These are phyloP conservation scores for Rhizopus sp. DNA, from an alignment of 371 early-diverging fungal species.

Conservation along the genomic window DNA sequence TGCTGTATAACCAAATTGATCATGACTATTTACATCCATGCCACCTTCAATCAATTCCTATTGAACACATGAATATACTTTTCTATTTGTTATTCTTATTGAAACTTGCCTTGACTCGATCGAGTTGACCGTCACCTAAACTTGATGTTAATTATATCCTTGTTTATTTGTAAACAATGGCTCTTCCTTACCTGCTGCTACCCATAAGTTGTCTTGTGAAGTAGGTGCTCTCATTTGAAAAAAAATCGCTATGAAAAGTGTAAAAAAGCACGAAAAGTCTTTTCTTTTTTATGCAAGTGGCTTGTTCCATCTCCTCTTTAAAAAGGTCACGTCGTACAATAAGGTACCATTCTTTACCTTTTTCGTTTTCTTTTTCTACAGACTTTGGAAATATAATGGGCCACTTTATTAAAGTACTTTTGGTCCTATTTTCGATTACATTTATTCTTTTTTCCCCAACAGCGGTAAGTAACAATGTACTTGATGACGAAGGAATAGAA, in stretches of 20 bases:
- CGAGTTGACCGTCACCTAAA: constrained; percentile 48
- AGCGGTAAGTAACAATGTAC: too few relatives aligned
- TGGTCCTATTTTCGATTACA: too few relatives aligned
- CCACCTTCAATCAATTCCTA: constrained; percentile 52
- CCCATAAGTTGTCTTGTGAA: constrained; percentile 46
- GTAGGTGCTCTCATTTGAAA: constrained; percentile 22
- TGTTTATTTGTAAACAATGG: neutral
- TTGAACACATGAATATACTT: neutral
- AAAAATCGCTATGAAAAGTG: neutral
- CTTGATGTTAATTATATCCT: neutral
- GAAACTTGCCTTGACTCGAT: constrained; percentile 43
- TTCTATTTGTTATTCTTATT: neutral
- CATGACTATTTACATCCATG: constrained; percentile 59
- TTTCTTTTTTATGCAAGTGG: constrained; percentile 6
- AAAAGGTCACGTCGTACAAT: neutral
- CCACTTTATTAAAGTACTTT: too few relatives aligned
- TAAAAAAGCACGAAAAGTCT: neutral
- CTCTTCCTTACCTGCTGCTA: constrained; percentile 43
- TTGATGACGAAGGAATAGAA: too few relatives aligned
- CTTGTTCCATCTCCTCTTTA: constrained; percentile 6
- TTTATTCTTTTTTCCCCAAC: too few relatives aligned
- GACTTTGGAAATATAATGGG: too few relatives aligned
- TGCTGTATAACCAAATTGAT: constrained; percentile 72
- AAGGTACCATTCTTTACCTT: neutral
- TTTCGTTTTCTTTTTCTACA: neutral